phyloP scores from a whole-genome alignment of 2,329 filamentous ascomycete species.

The Golovinomyces cichoracearum region DNA sequence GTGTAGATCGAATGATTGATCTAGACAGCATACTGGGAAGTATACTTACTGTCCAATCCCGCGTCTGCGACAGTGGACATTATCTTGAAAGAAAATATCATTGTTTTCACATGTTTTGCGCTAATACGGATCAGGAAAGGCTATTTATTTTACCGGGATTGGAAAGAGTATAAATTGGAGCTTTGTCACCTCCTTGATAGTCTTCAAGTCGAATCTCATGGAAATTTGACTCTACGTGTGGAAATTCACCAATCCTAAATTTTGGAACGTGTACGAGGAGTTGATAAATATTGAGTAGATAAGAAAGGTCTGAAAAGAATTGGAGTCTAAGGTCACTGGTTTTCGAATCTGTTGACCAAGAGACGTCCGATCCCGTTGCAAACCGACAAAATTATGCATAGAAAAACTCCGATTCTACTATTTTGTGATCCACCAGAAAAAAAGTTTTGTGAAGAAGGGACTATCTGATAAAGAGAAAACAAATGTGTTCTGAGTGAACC shows the following conservation, averaged over 20 bases:
- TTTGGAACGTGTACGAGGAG: neutral
- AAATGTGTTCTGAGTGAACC: too few relatives aligned
- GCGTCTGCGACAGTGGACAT: too few relatives aligned
- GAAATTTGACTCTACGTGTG: neutral
- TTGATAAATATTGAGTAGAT: neutral
- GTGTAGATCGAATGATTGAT: slow-evolving; percentile 11
- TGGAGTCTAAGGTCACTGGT: neutral
- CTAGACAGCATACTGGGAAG: slow-evolving; percentile 14
- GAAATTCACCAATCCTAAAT: too few relatives aligned
- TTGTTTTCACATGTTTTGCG: too few relatives aligned
- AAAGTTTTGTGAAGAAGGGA: too few relatives aligned
- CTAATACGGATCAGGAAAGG: too few relatives aligned
- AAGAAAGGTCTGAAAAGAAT: neutral
- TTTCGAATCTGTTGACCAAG: neutral
- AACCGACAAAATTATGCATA: too few relatives aligned
- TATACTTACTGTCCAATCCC: neutral
- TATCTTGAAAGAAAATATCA: too few relatives aligned
- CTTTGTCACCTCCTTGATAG: neutral
- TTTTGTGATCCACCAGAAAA: too few relatives aligned
- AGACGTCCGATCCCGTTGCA: neutral
- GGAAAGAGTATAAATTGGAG: neutral
- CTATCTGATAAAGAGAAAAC: too few relatives aligned
- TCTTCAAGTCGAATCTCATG: neutral
- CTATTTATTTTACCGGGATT: too few relatives aligned
- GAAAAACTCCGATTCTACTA: too few relatives aligned